Evolutionary conservation across 768 basidiomycete species (phyloP), one percentile per base, ranked within the genome.

Genomic region (Phlegmacium glaucopus): DNA sequence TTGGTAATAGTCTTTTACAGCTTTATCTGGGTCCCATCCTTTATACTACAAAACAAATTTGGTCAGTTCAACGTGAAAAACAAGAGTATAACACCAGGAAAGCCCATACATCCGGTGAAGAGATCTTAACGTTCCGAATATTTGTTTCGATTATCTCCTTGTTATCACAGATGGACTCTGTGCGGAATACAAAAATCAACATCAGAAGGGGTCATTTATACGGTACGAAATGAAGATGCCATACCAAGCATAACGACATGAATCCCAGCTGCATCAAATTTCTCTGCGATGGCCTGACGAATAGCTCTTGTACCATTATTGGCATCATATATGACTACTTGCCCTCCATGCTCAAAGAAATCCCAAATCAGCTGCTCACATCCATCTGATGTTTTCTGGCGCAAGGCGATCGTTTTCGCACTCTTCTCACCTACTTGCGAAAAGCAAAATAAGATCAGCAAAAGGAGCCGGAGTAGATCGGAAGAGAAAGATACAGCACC

Each of bases 311-410:
- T 82, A 1, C 93, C 93, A 57, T 97, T 97, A 61, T 99, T 99
- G 25, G 96, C 96, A 63, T 99, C 96, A 70, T 97, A 98, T 53
- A 99, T 94, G 30, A 95, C 92, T 18, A 98, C 94, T 65, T 99
- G 96, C 0, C 95, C 96, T 5, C 91, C 87, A 2, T 66, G 69
- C 49, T 78, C 75, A 67, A 95, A 98, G 68, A 88, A 96, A 52
- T 92, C 82, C 80, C 82, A 86, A 35, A 98, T 92, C 40, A 85
- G 72, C 63, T 88, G 77, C 68, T 97, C 94, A 53, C 96, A 90
- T n/a, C 87, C 90, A 1, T 77, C 75, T 36, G 85, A 80, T 52
- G 95, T 81, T 57, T 75, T 79, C 56, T 80, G 76, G 43, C 96
- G 74, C 36, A 98, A 70, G 29, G 75, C 79, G 46, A 89, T 75